Evolutionary conservation across 2,329 filamentous ascomycete genomes (phyloP), one percentile per base, ranked within the genome.

Genomic region (Exophiala lecanii-corni): DNA sequence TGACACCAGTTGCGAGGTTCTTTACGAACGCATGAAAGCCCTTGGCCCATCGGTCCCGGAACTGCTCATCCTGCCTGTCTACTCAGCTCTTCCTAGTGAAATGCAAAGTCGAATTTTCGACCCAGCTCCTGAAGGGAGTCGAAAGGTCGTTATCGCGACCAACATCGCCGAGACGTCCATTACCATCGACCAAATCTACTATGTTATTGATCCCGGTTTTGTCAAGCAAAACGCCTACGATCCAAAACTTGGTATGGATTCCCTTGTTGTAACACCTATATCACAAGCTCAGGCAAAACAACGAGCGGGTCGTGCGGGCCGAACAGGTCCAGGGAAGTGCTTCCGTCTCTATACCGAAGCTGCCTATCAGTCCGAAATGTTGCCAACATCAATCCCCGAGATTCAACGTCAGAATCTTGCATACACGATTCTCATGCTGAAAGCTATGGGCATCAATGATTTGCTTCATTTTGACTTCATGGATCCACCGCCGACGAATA

Each of bases 401-500:
- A 98, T 98, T 39, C 92, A 98, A 61, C 78, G 92, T 1, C 88
- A 96, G 62, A 98, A 98, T 58, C 62, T 98, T 40, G 86, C 88
- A 0, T 82, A 86, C 55, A 96, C 91, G 0, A 97, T 98, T 63
- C 75, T 98, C 35, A 95, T 96, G 86, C 77, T 98, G 38, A 98
- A 98, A 63, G 92, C 92, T 0, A 97, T 98, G 89, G 92, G 94
- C 2, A 97, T 98, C 65, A 97, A 98, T 60, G 92, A 98, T 60
- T 73, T 98, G 1, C 75, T 98, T 9, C 89, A 94, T 60, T 98
- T 98, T 59, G 91, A 97, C 66, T 98, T 98, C 58, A 97, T 98
- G 91, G 92, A 98, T 58, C 89, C 92, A 0, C 92, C 92, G 0
- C 92, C 92, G 0, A 92, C 92, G 20, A 96, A 97, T 59, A 97